phyloP scores from a whole-genome alignment of 2,329 filamentous ascomycete genomes.

The Scolecobasidium constrictum region DNA sequence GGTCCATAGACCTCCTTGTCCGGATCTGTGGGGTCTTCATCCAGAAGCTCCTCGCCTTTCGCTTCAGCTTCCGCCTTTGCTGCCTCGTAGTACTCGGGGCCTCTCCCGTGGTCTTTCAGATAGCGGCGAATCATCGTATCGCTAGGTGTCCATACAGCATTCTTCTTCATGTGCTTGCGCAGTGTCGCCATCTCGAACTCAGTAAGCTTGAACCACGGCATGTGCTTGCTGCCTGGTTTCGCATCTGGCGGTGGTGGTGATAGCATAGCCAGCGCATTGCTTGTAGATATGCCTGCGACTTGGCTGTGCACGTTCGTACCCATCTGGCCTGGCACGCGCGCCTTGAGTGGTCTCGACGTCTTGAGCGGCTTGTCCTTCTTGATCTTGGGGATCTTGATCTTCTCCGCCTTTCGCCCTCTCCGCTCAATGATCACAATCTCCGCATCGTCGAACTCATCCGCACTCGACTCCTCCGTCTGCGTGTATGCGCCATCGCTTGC shows the following conservation, averaged over 20 bases:
- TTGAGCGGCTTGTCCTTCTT: slow-evolving; percentile 20
- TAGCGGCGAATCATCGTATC: slow-evolving; percentile 79
- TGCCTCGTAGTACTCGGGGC: slow-evolving; percentile 33
- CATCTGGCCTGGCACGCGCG: slow-evolving; percentile 31
- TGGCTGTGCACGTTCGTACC: slow-evolving; percentile 44
- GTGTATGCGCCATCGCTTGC: slow-evolving; percentile 19
- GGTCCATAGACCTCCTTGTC: slow-evolving; percentile 38
- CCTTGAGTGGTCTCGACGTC: slow-evolving; percentile 31
- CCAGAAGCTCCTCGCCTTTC: slow-evolving; percentile 53
- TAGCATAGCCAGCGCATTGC: slow-evolving; percentile 48
- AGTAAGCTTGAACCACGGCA: slow-evolving; percentile 53
- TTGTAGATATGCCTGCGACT: slow-evolving; percentile 48
- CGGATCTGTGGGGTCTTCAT: slow-evolving; percentile 30
- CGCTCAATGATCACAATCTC: not conserved
- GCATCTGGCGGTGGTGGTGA: slow-evolving; percentile 50
- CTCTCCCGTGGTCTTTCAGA: slow-evolving; percentile 57
- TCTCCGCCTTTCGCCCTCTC: slow-evolving; percentile 11
- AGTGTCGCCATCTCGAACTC: slow-evolving; percentile 61
- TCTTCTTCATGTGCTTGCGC: slow-evolving; percentile 85
- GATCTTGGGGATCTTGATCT: slow-evolving; percentile 12
- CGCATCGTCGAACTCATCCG: slow-evolving; percentile 22
- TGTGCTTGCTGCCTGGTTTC: slow-evolving; percentile 46
- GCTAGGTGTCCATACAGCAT: slow-evolving; percentile 73
- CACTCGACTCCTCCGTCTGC: slow-evolving; percentile 27
- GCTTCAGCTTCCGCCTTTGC: slow-evolving; percentile 56